These are phyloP conservation scores for Neospermospora avenae DNA, from an alignment of 2,329 filamentous ascomycete species.

Conservation along the genomic window DNA sequence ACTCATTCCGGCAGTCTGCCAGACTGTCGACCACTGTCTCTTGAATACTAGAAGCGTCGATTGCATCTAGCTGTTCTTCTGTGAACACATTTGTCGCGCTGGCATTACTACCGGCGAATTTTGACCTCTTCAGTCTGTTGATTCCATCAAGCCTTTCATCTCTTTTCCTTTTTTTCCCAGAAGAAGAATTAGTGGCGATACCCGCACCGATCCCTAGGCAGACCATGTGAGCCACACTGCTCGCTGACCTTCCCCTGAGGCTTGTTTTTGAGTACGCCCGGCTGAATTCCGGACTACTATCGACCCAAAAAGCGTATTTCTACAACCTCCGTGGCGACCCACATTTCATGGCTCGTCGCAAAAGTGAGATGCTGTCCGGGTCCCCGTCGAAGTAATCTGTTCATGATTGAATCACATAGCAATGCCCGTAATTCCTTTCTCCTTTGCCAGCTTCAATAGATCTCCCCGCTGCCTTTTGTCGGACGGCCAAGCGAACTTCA, in stretches of 20 bases:
- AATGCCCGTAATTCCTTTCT: conserved; percentile 32
- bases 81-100: conserved; percentile 17
- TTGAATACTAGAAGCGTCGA: conserved; percentile 25
- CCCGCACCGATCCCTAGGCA: conserved; percentile 16
- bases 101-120: conserved; percentile 19
- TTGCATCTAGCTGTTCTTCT: conserved; percentile 20
- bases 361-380: conserved; percentile 27
- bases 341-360: conserved; percentile 30
- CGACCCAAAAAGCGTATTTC: conserved; percentile 25
- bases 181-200: conserved; percentile 15
- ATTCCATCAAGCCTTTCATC: conserved; percentile 17
- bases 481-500: conserved; percentile 36
- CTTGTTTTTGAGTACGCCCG: conserved; percentile 20
- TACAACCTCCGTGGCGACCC: conserved; percentile 19
- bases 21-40: conserved; percentile 25
- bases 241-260: conserved; percentile 16
- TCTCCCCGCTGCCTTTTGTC: conserved; percentile 30
- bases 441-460: conserved; percentile 28
- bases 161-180: conserved; percentile 23
- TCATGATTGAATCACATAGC: conserved; percentile 30
- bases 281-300: conserved; percentile 20
- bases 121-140: conserved; percentile 23
- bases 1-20: conserved; percentile 22
- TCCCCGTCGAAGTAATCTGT: conserved; percentile 26
- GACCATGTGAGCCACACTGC: conserved; percentile 11